Base-by-base conservation (phyloP, 495 filamentous ascomycete species). In the Aspergillus nanangensis region DNA sequence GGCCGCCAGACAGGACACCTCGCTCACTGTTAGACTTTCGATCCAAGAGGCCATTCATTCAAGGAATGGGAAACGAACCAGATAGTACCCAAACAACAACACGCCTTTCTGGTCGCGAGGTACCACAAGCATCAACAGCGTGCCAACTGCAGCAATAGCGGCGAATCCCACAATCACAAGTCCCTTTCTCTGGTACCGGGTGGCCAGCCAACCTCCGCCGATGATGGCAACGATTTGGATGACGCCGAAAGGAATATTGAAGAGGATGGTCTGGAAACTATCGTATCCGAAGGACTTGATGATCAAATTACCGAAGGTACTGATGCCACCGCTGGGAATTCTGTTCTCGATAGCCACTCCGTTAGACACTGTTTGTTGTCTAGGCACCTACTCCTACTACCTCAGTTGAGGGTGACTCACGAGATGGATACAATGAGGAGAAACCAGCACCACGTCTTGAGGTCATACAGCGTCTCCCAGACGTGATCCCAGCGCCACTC, bases 401-500 rank as follows among this genome's bases (percentile, higher is more conserved):
- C n/a, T n/a, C n/a, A n/a, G n/a, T n/a, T n/a, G n/a, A n/a, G n/a
- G n/a, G n/a, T n/a, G n/a, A 42, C 48, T 10, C 32, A 60, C 56
- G 61, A 64, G 10, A 65, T 62, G 10, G 56, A 11, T 14, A 65
- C 41, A 18, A 56, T 59, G 4, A 57, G 20, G 21, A 60, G 35
- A 27, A 65, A 63, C 53, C 54, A 56, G 32, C 46, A 34, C 57
- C 58, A 66, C 1, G 60, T 75, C 52, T 75, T 74, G 0, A 69
- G 62, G 52, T 80, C 62, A 34, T 41, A 42, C 1, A 72, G 43
- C 5, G 70, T 64, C 45, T 79, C 76, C 14, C 71, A 70, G 17
- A 61, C 66, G 40, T 73, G 70, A 27, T 82, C 77, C 35, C 72
- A 70, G 38, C 61, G 69, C 52, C 77, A 77, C 35, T 61, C 43